Percentiles rank a stretch among this genome's conserved stretches.
Evolutionary conservation across 139 green algal genomes (phyloP).

Genomic region (Chlorella vulgaris): DNA sequence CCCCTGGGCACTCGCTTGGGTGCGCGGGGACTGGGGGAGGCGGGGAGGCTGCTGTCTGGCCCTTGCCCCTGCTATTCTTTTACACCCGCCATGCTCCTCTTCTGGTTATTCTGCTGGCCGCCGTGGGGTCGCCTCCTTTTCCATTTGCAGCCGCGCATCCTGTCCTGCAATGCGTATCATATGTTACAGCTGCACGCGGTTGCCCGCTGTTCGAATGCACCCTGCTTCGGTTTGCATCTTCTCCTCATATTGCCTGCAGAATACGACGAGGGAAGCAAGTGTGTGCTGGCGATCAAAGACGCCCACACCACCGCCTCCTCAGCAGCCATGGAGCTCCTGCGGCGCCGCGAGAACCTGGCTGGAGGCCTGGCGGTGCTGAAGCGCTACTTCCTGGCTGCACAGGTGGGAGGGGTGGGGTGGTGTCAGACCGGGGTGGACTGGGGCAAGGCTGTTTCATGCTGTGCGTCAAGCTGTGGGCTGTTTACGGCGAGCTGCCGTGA

Average conservation of each 20-base stretch:
- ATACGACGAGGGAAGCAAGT: constrained; percentile 57
- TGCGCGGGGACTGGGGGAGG: constrained; percentile 16
- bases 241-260: too few species aligned
- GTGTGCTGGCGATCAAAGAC: constrained; percentile 45
- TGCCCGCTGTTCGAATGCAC: too few species aligned
- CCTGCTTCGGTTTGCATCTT: too few species aligned
- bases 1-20: constrained; percentile 40
- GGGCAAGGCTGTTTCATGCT: neutral
- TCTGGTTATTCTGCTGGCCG: too few species aligned
- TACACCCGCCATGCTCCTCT: neutral
- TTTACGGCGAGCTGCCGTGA: too few species aligned
- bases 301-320: constrained; percentile 56
- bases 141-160: neutral
- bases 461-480: too few species aligned
- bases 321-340: constrained; percentile 72
- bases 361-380: constrained; percentile 78
- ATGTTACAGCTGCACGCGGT: too few species aligned
- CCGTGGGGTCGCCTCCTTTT: too few species aligned
- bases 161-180: too few species aligned
- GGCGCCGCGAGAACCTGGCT: constrained; percentile 49
- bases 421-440: neutral
- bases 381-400: constrained; percentile 91
- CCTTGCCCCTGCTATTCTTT: constrained; percentile 1
- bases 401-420: constrained; percentile 40
- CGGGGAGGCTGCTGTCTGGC: neutral